Base-by-base conservation (phyloP, 2,329 filamentous ascomycete genomes). In the Paecilomyces niveus region DNA sequence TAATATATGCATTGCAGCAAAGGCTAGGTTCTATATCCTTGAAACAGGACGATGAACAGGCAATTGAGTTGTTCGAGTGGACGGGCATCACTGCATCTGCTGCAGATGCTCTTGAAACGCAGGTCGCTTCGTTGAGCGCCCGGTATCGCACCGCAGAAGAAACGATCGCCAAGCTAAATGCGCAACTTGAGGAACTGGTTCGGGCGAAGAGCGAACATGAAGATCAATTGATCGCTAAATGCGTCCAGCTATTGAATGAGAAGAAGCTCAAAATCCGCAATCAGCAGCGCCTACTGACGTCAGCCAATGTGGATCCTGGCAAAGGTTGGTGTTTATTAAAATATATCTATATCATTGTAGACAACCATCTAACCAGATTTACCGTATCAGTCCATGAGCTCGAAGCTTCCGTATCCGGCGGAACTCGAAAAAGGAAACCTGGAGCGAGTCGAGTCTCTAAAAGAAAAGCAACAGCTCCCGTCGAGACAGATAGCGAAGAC, bases 201-300 rank as follows among this genome's bases (percentile, higher is more conserved):
- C 72, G 75, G 59, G 79, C 80, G 1, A 87, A 86, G 64, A 73
- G 74, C 61, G 78, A 81, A 55, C 79, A 86, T 59, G 84, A 87
- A 62, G 75, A 79, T 18, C 77, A 80, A 53, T 70, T 87, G 62
- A 69, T 87, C n/a, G 74, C 77, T 57, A 85, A 84, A 65, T 86
- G 85, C 61, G 78, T 78, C 56, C 77, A 79, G 54, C 65, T 87
- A 24, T 71, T 87, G 8, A 87, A 87, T 59, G 79, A 82, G 61
- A 87, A 87, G 72, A 87, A 87, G 72, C 74, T 83, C 5, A 87
- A 87, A 67, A 86, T 87, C 54, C 74, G 85, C 54, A 84, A 85
- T 64, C 83, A 85, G 68, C 82, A 84, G 65, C 77, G 83, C 22
- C 69, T 86, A 5, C 67, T 86, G 13, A 77, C 78, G 15, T 74